Evolutionary conservation across 495 filamentous ascomycete genomes (phyloP), one percentile per base, ranked within the genome.

Genomic region (Podospora comata): DNA sequence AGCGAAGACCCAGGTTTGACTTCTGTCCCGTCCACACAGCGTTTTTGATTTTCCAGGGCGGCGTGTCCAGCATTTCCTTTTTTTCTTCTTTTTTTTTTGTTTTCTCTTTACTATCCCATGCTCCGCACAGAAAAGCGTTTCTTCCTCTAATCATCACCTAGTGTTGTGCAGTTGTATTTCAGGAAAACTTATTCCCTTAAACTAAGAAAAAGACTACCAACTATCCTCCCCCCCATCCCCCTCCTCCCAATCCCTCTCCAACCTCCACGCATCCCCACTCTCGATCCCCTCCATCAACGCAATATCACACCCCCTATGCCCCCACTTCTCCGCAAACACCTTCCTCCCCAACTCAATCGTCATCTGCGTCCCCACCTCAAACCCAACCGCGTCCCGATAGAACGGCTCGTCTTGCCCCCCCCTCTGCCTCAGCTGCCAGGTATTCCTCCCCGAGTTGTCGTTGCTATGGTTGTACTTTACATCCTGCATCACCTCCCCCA

Each of bases 381-480:
- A 65, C 64, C 68, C 68, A 44, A 62, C 63, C n/a, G 28, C n/a
- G n/a, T 63, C 61, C 20, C 61, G 27, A 19, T 63, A 63, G 15
- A 63, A 63, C 28, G 61, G 32, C 32, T 63, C 61, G 4, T 32
- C 61, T 13, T 48, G 30, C 0, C 61, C 61, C 0, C 61, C 61
- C 32, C 30, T 11, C 75, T 88, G 87, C 39, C 72, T 67, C 2
- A 67, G 71, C 68, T 88, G 87, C 87, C 87, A 89, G 30, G 72
- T 80, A 72, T 72, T 88, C 58, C 85, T 72, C 20, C 75, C 75
- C 6, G 72, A 68, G 6, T 69, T 72, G n/a, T 58, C 55, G 13
- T 16, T 48, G 4, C 76, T 69, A 16, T 69, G 71, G 6, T 53
- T 61, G 65, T 72, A 79, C 67, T 82, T 82, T 39, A 64, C 62